Evolutionary conservation across 768 basidiomycete species (phyloP), one percentile per base, ranked within the genome.

Genomic region (Dioszegia hungarica): DNA sequence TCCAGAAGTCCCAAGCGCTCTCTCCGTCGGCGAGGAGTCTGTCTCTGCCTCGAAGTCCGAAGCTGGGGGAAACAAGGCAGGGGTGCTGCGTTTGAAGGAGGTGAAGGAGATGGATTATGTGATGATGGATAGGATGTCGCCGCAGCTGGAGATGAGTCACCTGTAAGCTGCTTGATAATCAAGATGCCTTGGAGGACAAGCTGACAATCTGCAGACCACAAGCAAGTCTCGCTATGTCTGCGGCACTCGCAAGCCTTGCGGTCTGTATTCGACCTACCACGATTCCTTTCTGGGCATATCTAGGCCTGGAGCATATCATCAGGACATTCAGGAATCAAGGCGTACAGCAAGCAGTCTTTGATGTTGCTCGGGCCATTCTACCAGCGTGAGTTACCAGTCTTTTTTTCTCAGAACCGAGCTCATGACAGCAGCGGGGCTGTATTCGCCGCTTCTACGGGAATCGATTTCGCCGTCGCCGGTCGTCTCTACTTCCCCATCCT

Each of bases 211-310:
- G 17, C 33, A 60, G 66, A 20, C 25, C 19, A 29, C 24, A 40
- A 1, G 45, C 56, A 10, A 68, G 55, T 39, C 55, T 75, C 1
- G 36, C 60, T 22, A 17, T 70, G 5, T 68, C 72, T 4, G 73
- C 88, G 1, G 14, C 78, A 0, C 81, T 91, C 44, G 89, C 88
- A 6, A 89, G 87, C 0, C 59, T 90, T 6, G 85, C 89, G 0
- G 90, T 89, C 63, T 82, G 86, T 48, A 78, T 94, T 24, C 82
- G 95, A n/a, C 88, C 93, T 1, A 95, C 93, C 1, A 94, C 88
- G 64, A 84, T 84, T 4, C 80, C 94, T 10, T 82, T 95, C 22
- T 98, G 94, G 94, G 53, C 82, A 4, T 88, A 83, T 66, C 78
- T 93, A 53, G 83, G 86, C 39, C 58, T 73, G 0, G 77, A 80